phyloP scores from a whole-genome alignment of 1,284 basidiomycete genomes.

The Cutaneotrichosporon cavernicola region DNA sequence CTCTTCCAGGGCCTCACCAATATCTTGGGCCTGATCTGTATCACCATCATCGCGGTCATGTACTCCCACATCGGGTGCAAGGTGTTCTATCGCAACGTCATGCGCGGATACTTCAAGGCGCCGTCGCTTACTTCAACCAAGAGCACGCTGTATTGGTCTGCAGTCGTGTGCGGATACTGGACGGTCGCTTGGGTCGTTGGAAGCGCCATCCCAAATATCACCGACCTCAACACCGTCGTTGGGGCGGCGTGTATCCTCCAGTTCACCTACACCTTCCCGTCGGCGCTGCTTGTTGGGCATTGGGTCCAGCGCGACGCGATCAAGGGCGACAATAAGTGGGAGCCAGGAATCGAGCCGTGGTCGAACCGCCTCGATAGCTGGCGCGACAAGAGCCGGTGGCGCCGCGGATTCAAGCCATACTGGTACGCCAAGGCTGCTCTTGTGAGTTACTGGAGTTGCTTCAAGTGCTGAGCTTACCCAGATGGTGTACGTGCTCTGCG shows the following conservation, averaged over 20 bases:
- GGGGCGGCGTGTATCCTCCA: slow-evolving; percentile 47
- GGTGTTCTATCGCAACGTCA: slow-evolving; percentile 28
- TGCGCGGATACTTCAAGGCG: slow-evolving; percentile 61
- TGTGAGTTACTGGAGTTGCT: slow-evolving; percentile 11
- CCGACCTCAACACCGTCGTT: slow-evolving; percentile 59
- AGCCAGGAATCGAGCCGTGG: slow-evolving; percentile 23
- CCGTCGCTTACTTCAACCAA: slow-evolving; percentile 57
- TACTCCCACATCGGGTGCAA: slow-evolving; percentile 61
- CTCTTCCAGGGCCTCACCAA: slow-evolving; percentile 57
- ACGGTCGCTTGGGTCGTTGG: slow-evolving; percentile 61
- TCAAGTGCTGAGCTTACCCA: neutral
- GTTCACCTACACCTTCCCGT: slow-evolving; percentile 27
- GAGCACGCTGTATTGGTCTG: slow-evolving; percentile 57
- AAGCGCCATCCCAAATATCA: slow-evolving; percentile 62
- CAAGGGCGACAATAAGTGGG: slow-evolving; percentile 19
- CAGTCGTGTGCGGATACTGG: slow-evolving; percentile 41
- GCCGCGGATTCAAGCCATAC: slow-evolving; percentile 23
- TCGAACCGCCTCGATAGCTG: slow-evolving; percentile 24
- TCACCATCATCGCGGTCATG: slow-evolving; percentile 61
- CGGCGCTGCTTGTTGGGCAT: slow-evolving; percentile 22
- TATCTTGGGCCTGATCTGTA: slow-evolving; percentile 50
- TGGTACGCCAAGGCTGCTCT: slow-evolving; percentile 24
- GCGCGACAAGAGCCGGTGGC: slow-evolving; percentile 21
- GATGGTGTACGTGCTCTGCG: slow-evolving; percentile 15
- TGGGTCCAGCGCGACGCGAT: slow-evolving; percentile 29